Conservation (phyloP, 371 early-diverging fungal genomes). For the Mucor sp. region DNA sequence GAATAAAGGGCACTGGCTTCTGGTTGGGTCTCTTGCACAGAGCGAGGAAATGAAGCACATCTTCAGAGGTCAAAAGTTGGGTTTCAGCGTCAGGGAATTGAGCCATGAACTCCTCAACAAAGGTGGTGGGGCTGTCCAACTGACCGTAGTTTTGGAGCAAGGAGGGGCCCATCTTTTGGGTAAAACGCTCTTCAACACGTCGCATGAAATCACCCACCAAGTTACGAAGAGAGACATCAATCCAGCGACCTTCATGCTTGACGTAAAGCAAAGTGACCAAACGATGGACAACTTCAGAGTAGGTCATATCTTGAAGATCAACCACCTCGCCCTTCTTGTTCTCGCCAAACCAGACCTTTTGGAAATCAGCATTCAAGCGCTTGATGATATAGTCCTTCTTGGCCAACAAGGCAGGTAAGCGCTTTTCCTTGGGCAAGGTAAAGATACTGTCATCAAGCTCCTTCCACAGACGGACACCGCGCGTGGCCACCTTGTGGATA, state of each 20-base stretch:
- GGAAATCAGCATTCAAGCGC: constrained; percentile 90
- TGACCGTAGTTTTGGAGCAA: constrained; percentile 73
- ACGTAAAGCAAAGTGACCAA: constrained; percentile 84
- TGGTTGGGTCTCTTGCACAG: constrained; percentile 81
- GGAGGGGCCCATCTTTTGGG: constrained; percentile 52
- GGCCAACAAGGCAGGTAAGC: constrained; percentile 74
- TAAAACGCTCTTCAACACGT: constrained; percentile 92
- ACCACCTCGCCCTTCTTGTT: constrained; percentile 75
- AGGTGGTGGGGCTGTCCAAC: constrained; percentile 68
- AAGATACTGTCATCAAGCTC: constrained; percentile 94
- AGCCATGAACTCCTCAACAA: constrained; percentile 76
- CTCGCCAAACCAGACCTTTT: constrained; percentile 92
- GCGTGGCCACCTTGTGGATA: constrained; percentile 96
- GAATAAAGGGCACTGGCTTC: constrained; percentile 95
- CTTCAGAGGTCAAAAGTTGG: constrained; percentile 89
- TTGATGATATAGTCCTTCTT: constrained; percentile 93
- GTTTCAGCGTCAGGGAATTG: constrained; percentile 75
- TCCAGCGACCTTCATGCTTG: constrained; percentile 83
- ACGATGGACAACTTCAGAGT: constrained; percentile 86
- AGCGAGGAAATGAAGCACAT: constrained; percentile 87
- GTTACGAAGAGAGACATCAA: constrained; percentile 82
- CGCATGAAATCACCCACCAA: constrained; percentile 87
- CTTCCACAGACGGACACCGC: constrained; percentile 93
- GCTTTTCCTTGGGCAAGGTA: constrained; percentile 88
- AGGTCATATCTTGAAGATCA: constrained; percentile 94